Evolutionary conservation across 1,284 basidiomycete species (phyloP).

Genomic region (Volvariella volvacea): DNA sequence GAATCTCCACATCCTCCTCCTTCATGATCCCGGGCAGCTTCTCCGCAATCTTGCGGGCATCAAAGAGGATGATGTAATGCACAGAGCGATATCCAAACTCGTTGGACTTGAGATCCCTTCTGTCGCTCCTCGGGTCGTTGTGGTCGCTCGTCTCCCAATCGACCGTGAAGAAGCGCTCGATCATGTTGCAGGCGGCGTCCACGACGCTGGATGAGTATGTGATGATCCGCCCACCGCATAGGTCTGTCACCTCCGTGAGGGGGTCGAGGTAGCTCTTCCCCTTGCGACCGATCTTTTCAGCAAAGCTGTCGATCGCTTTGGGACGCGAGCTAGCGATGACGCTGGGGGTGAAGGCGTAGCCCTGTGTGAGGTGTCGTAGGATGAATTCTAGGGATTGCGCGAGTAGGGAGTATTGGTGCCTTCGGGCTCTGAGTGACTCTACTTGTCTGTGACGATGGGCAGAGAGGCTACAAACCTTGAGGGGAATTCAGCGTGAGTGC

Average conservation of each 20-base stretch:
- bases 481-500: background rate
- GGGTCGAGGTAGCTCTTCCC: background rate
- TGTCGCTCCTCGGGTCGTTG: background rate
- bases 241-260: background rate
- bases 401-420: background rate
- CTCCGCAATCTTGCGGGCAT: background rate
- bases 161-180: background rate
- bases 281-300: background rate
- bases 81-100: background rate
- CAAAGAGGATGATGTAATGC: background rate
- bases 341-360: background rate
- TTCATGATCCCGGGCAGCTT: background rate
- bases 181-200: background rate
- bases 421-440: background rate
- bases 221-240: background rate
- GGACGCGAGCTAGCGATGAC: background rate
- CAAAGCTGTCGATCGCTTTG: conserved; percentile 1
- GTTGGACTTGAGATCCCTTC: background rate
- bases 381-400: background rate
- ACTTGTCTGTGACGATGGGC: background rate
- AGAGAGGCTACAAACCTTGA: background rate
- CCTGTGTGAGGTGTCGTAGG: background rate
- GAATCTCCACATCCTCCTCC: background rate
- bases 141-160: conserved; percentile 1
- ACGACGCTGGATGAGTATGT: background rate